Conservation (phyloP, 2,329 filamentous ascomycete genomes). For the Penicillium sp. region DNA sequence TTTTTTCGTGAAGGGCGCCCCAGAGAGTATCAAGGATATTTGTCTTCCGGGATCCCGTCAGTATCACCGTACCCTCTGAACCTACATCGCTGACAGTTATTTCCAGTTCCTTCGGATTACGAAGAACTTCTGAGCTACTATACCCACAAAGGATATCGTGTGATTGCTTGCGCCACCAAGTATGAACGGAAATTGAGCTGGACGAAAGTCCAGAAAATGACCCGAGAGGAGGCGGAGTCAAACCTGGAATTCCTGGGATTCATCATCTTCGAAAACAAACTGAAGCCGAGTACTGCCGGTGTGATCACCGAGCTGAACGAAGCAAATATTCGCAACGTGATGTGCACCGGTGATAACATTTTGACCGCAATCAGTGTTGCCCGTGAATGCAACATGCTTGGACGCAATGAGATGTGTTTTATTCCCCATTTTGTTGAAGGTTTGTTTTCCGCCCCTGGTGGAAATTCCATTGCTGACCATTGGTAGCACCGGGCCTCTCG, state of each 20-base stretch:
- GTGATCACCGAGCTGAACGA: slow-evolving; percentile 80
- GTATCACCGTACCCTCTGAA: slow-evolving; percentile 31
- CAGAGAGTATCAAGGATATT: slow-evolving; percentile 94
- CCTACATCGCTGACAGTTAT: slow-evolving; percentile 1
- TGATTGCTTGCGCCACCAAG: slow-evolving; percentile 92
- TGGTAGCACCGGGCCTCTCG: slow-evolving; percentile 68
- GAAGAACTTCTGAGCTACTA: slow-evolving; percentile 87
- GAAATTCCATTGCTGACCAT: slow-evolving; percentile 13
- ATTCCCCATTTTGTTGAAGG: slow-evolving; percentile 84
- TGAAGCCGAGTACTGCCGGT: slow-evolving; percentile 81
- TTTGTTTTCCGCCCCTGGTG: slow-evolving; percentile 28
- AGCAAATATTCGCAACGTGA: slow-evolving; percentile 84
- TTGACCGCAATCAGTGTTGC: slow-evolving; percentile 95
- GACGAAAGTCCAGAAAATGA: slow-evolving; percentile 95
- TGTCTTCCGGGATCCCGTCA: slow-evolving; percentile 78
- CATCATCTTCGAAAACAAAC: slow-evolving; percentile 98
- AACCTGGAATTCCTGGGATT: slow-evolving; percentile 88
- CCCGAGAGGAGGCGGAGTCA: slow-evolving; percentile 79
- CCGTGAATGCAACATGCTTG: slow-evolving; percentile 81
- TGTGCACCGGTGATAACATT: slow-evolving; percentile 99
- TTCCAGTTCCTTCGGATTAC: slow-evolving; percentile 77
- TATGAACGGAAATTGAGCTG: slow-evolving; percentile 85
- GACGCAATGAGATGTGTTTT: slow-evolving; percentile 83
- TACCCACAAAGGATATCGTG: slow-evolving; percentile 92
- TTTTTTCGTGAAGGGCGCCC: slow-evolving; percentile 93